A percentile compares a stretch with the other conserved stretches of the same genome.
Conservation (phyloP, 2,329 filamentous ascomycete species). For the Talaromyces amestolkiae region DNA sequence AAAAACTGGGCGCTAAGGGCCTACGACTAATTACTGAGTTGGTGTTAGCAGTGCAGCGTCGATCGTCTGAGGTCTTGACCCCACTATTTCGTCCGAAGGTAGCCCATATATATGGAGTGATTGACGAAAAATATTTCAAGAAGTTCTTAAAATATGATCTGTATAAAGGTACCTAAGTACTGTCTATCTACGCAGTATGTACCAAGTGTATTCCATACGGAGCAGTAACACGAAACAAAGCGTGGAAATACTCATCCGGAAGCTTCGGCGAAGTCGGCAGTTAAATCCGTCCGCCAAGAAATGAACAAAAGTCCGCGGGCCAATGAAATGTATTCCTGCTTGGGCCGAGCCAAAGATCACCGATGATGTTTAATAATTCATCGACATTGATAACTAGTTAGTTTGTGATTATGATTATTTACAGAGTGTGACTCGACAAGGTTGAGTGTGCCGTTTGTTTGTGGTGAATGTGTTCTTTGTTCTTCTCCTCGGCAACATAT, state of each 20-base stretch:
- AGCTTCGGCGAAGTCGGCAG: slow-evolving; percentile 3
- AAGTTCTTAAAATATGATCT: not conserved
- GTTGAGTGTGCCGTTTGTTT: no score
- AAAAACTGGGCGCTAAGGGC: not conserved
- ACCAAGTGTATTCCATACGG: not conserved
- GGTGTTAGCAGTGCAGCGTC: not conserved
- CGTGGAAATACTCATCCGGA: slow-evolving; percentile 6
- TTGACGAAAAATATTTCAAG: not conserved
- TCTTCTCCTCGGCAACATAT: no score
- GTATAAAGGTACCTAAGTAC: not conserved
- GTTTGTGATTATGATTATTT: no score
- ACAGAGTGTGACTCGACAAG: no score
- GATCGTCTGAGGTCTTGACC: not conserved
- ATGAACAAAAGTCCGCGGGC: not conserved
- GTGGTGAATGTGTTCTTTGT: no score
- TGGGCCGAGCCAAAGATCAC: slow-evolving; percentile 4
- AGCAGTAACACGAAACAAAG: not conserved
- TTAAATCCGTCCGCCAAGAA: slow-evolving; percentile 1
- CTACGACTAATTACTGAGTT: not conserved
- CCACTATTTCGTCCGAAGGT: not conserved
- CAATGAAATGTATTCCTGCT: not conserved
- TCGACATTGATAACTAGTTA: not conserved
- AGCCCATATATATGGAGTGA: not conserved
- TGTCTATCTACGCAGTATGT: not conserved
- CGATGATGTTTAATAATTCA: not conserved